Evolutionary conservation across 352 stramenopile species (phyloP), one percentile per base, ranked within the genome.

Genomic region (Elongisporangium prolatum): DNA sequence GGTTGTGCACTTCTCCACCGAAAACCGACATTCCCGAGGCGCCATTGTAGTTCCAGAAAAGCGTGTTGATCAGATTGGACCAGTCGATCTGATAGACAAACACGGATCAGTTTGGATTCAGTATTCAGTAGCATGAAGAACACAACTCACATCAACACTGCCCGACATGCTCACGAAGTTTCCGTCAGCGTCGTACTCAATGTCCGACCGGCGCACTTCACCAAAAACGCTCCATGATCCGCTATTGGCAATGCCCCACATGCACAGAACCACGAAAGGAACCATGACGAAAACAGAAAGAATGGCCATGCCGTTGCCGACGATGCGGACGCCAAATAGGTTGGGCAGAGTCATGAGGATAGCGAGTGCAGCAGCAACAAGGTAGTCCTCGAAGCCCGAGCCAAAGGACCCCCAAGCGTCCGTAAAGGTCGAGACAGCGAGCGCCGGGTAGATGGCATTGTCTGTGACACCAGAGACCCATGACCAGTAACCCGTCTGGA

Each of bases 1-100:
- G 89, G 64, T 91, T 84, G 7, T 81, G 59, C n/a, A 98, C 84
- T 65, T 98, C 93, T 21, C 74, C 90, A 10, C 88, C 89, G 61
- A 97, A 98, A 0, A 80, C 82, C 10, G 86, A 93, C 21, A 89
- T 91, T 47, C 64, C 72, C 51, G 97, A 90, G 53, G 92, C 97
- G n/a, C 86, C 92, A 64, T 97, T 98, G 48, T 96, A 88, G 75
- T 98, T 98, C 94, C 95, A 98, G 70, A 97, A 98, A 20, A 98
- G 72, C 59, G 96, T 97, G 65, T 98, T 98, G 25, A 98, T 69
- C 48, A 94, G 91, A 20, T 78, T 72, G 14, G 84, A 74, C 87
- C 88, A 98, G 21, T 96, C 59, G 58, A 84, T 83, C 54, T 75
- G 40, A 37, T 63, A 22, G 44, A 9, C 24, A 20, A 16, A 18